These are phyloP conservation scores for Mollisia scopiformis DNA, from an alignment of 2,329 filamentous ascomycete species.

Conservation along the genomic window DNA sequence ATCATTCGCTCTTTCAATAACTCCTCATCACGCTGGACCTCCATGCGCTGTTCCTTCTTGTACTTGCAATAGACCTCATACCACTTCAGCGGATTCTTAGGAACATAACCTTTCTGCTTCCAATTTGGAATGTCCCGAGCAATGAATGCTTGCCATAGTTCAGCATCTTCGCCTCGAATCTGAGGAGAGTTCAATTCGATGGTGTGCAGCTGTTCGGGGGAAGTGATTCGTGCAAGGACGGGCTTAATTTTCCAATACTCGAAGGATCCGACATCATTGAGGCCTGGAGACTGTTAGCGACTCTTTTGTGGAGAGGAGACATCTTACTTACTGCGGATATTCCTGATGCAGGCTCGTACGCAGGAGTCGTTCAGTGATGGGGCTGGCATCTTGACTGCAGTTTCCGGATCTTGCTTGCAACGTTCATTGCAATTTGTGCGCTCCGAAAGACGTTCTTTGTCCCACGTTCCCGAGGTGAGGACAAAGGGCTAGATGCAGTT, in stretches of 20 bases:
- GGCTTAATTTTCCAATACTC: slow-evolving; percentile 67
- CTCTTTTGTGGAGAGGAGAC: not conserved
- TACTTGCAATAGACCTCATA: slow-evolving; percentile 76
- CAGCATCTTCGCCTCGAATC: slow-evolving; percentile 67
- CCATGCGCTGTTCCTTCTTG: slow-evolving; percentile 58
- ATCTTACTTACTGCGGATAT: slow-evolving; percentile 45
- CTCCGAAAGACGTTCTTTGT: not conserved
- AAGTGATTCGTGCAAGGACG: slow-evolving; percentile 73
- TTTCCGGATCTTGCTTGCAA: not conserved
- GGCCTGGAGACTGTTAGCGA: slow-evolving; percentile 40
- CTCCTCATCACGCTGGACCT: slow-evolving; percentile 60
- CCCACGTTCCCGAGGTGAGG: not conserved
- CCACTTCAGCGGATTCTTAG: slow-evolving; percentile 72
- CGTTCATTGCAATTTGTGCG: not conserved
- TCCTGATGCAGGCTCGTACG: slow-evolving; percentile 53
- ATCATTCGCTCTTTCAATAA: slow-evolving; percentile 57
- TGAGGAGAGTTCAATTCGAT: slow-evolving; percentile 80
- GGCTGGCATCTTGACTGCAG: slow-evolving; percentile 41
- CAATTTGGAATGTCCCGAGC: slow-evolving; percentile 71
- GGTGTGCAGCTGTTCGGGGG: slow-evolving; percentile 71
- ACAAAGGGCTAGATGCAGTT: not conserved
- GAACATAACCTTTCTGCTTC: slow-evolving; percentile 63
- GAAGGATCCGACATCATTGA: slow-evolving; percentile 73
- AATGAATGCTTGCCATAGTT: slow-evolving; percentile 82
- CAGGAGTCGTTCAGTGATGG: slow-evolving; percentile 56